Percentiles rank a stretch among this genome's conserved stretches.
Evolutionary conservation across 805 yeast genomes (phyloP).

Genomic region (Hanseniaspora clermontiae): DNA sequence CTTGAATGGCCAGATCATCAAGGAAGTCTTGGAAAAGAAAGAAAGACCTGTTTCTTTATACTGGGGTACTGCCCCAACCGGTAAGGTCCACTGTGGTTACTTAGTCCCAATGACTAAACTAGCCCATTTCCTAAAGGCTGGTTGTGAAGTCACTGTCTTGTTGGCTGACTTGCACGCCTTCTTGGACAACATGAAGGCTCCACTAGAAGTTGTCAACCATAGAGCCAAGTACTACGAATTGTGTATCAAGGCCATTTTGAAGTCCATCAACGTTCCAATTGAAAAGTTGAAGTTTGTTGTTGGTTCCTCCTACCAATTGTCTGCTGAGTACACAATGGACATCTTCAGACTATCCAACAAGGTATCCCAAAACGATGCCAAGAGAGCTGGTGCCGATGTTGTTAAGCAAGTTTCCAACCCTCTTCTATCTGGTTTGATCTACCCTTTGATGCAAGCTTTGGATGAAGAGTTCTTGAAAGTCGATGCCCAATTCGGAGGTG

Average conservation of each 20-base stretch:
- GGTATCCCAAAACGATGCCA: conserved; percentile 90
- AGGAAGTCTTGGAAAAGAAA: conserved; percentile 65
- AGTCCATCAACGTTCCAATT: conserved; percentile 79
- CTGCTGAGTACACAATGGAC: conserved; percentile 73
- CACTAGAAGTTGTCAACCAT: conserved; percentile 76
- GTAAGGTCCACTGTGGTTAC: conserved; percentile 97
- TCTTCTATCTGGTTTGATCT: conserved; percentile 78
- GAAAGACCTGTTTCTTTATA: conserved; percentile 74
- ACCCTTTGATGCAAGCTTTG: conserved; percentile 97
- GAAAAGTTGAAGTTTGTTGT: conserved; percentile 71
- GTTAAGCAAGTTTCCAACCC: conserved; percentile 96
- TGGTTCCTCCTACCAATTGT: conserved; percentile 83
- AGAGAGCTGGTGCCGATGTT: conserved; percentile 98
- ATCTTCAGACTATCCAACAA: conserved; percentile 70
- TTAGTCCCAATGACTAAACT: conserved; percentile 95
- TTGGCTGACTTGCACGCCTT: conserved; percentile 94
- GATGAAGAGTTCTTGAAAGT: conserved; percentile 83
- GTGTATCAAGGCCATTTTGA: conserved; percentile 72
- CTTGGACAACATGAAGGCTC: conserved; percentile 96
- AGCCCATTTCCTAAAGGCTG: conserved; percentile 90
- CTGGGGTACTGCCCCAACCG: conserved; percentile 99
- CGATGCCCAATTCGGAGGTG: conserved; percentile 97
- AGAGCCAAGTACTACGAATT: conserved; percentile 84
- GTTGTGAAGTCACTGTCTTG: conserved; percentile 83
- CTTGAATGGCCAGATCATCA: conserved; percentile 75